Evolutionary conservation across 2,329 filamentous ascomycete species (phyloP).

Genomic region (Xylaria sp.): DNA sequence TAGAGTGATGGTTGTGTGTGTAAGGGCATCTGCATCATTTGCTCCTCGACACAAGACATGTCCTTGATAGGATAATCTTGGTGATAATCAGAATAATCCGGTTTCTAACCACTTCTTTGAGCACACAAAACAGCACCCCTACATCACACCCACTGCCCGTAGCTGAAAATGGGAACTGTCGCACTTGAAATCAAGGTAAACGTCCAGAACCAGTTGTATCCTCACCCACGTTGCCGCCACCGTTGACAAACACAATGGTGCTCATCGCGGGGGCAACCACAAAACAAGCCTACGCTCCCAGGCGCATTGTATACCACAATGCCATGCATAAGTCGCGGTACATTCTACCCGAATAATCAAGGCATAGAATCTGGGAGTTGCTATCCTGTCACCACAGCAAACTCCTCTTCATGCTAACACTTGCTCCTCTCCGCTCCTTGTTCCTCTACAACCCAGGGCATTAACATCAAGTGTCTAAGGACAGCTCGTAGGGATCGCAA

Average conservation of each 20-base stretch:
- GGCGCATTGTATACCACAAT: background rate
- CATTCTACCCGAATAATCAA: background rate
- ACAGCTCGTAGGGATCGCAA: background rate
- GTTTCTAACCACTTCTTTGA: background rate
- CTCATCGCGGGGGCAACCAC: background rate
- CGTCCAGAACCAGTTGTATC: background rate
- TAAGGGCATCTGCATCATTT: background rate
- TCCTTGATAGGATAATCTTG: conserved; percentile 15
- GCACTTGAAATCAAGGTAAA: background rate
- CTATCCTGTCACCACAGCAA: background rate
- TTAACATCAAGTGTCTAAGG: too few relatives aligned
- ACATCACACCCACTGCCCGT: background rate
- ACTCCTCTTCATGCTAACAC: background rate
- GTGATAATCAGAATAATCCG: background rate
- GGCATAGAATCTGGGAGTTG: background rate
- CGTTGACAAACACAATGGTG: background rate
- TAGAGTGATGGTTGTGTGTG: background rate
- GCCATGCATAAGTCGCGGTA: background rate
- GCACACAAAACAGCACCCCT: background rate
- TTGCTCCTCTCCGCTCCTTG: background rate
- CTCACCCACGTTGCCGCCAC: background rate
- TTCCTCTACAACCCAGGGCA: background rate
- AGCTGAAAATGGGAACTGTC: background rate
- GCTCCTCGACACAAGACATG: background rate
- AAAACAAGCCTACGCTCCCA: background rate